Percentiles rank a stretch among this genome's conserved stretches.
Conservation (phyloP, 2,329 filamentous ascomycete species). For the Clonostachys byssicola region DNA sequence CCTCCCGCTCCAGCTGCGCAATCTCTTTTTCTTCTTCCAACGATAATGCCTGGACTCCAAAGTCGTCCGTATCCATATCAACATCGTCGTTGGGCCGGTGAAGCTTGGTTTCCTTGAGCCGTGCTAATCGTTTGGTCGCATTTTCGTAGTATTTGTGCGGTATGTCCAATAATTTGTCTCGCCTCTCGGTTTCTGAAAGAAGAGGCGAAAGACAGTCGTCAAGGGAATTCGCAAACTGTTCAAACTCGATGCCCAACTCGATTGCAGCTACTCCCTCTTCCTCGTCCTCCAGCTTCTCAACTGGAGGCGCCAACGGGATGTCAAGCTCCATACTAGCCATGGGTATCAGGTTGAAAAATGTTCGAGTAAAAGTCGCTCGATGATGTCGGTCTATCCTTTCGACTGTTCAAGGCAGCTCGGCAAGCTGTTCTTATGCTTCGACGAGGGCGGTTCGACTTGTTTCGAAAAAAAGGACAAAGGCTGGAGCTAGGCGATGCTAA, state of each 20-base stretch:
- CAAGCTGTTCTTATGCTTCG: too few species aligned
- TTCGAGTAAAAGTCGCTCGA: too few species aligned
- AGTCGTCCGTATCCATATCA: constrained; percentile 53
- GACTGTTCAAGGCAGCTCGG: too few species aligned
- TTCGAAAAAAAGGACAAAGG: too few species aligned
- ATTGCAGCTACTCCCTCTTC: constrained; percentile 49
- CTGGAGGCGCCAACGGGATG: neutral
- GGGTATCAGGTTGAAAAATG: too few species aligned
- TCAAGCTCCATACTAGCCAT: constrained; percentile 2
- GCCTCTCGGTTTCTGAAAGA: constrained; percentile 47
- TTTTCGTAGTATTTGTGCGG: constrained; percentile 52
- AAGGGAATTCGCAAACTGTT: constrained; percentile 78
- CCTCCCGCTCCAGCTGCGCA: constrained; percentile 70
- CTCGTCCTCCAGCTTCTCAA: constrained; percentile 34
- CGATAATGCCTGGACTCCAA: constrained; percentile 23
- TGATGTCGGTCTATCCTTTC: too few species aligned
- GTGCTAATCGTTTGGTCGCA: constrained; percentile 28
- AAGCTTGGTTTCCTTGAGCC: constrained; percentile 17
- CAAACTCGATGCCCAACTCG: constrained; percentile 54
- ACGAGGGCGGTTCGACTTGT: too few species aligned
- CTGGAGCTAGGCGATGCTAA: too few species aligned
- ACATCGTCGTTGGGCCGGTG: constrained; percentile 34
- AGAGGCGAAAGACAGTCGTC: constrained; percentile 64
- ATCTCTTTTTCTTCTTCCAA: constrained; percentile 15
- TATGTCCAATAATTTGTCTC: constrained; percentile 64